Evolutionary conservation across 192 early-diverging fungal species (phyloP), one percentile per base, ranked within the genome.

Genomic region (Mortierella antarctica): DNA sequence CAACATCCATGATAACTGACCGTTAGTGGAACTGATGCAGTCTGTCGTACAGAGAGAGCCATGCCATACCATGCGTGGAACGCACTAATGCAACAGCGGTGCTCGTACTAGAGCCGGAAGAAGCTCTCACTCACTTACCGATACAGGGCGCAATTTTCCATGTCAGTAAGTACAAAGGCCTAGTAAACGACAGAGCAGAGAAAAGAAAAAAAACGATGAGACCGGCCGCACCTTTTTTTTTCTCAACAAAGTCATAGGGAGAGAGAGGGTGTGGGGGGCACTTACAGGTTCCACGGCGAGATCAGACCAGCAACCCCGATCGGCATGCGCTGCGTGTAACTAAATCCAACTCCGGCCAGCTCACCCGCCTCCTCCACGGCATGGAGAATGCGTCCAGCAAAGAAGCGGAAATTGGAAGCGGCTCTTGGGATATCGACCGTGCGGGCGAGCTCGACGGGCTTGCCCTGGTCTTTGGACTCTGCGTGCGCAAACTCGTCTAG

Each of bases 131-230:
- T 4, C 61, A 42, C 86, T 69, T 76, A 45, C 89, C 91, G 57
- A 94, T 86, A 60, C 90, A 91, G 0, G 93, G 91, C 7, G 93
- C 94, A 57, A 95, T 88, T 71, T 94, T 95, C 88, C 90, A 90
- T 7, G 91, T 92, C 21, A 93, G 78, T 49, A 92, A 84, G 55
- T 90, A 91, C 57, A 92, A 53, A 10, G 93, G 92, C 68, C 84
- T 86, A 87, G 56, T 12, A 39, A 44, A 39, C 7, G 15, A n/a
- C 2, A 46, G 1, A 47, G 21, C n/a, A 48, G 13, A 13, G 21
- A 49, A 50, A 60, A 70, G 23, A 23, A 52, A 40, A 1, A 4
- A 5, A 41, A 42, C 2, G 41, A 13, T 42, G 10, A 42, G 55
- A 84, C 85, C 73, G 73, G 82, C 2, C 21, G 57, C 20, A 31